phyloP scores from a whole-genome alignment of 2,329 filamentous ascomycete species.

The Aspergillus caelatus region DNA sequence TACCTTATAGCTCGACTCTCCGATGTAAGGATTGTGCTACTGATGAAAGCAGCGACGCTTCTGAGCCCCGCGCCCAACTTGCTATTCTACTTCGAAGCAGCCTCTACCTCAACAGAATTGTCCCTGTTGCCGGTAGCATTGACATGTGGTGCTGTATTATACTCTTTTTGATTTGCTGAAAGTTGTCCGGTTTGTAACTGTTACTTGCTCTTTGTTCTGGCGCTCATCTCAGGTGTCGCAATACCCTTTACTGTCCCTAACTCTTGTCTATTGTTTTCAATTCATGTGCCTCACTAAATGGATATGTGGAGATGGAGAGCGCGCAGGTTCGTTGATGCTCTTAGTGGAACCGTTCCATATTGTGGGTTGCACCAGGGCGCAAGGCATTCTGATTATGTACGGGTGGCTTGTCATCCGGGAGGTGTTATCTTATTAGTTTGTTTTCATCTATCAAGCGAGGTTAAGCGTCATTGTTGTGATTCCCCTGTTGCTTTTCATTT shows the following conservation, averaged over 20 bases:
- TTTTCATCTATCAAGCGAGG: conserved; percentile 2
- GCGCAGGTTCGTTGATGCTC: conserved; percentile 23
- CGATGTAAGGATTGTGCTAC: background rate
- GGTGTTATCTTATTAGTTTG: conserved; percentile 3
- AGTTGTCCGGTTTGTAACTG: background rate
- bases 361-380: background rate
- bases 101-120: background rate
- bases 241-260: conserved; percentile 8
- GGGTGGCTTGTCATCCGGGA: background rate
- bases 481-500: conserved; percentile 16
- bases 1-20: background rate
- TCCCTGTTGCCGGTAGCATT: background rate
- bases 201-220: conserved; percentile 3
- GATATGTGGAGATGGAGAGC: conserved; percentile 4
- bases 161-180: background rate
- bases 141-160: conserved; percentile 4
- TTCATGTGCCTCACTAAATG: conserved; percentile 1
- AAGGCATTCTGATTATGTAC: conserved; percentile 2
- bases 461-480: conserved; percentile 18
- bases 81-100: background rate
- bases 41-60: too few relatives aligned
- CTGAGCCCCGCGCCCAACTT: background rate
- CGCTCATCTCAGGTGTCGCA: background rate
- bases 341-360: background rate
- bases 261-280: conserved; percentile 2